A percentile compares a stretch with the other conserved stretches of the same genome.
These are phyloP conservation scores for Firmiana major DNA, from an alignment of 345 rosid genomes.

Conservation along the genomic window DNA sequence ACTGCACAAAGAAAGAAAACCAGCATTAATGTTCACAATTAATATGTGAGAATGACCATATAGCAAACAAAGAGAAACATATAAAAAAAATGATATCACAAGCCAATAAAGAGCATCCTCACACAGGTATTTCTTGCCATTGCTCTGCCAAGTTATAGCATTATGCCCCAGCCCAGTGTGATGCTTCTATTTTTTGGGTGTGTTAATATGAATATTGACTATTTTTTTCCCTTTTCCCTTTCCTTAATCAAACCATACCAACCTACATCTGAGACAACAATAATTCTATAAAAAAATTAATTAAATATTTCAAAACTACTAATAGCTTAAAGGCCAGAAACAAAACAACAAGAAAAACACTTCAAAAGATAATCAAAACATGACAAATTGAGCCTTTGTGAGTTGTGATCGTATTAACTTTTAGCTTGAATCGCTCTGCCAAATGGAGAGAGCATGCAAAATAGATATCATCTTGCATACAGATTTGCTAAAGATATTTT, in stretches of 20 bases:
- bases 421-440: not conserved
- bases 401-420: not conserved
- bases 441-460: not conserved
- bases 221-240: not conserved
- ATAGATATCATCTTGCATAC: not conserved
- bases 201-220: no score
- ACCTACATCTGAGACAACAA: not conserved
- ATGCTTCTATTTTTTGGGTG: not conserved
- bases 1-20: conserved; percentile 34
- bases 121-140: not conserved
- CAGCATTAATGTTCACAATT: not conserved
- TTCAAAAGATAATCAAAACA: not conserved
- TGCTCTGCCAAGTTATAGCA: not conserved
- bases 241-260: not conserved
- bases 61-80: not conserved
- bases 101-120: not conserved
- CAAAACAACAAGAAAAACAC: not conserved
- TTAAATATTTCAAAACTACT: not conserved
- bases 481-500: not conserved
- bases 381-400: no score
- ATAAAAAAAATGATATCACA: not conserved
- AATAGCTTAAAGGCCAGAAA: not conserved
- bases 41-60: not conserved
- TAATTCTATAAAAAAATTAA: not conserved
- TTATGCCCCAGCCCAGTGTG: not conserved